Evolutionary conservation across 164 flowering plant genomes (phyloP).

Genomic region (Dillenia suffruticosa): DNA sequence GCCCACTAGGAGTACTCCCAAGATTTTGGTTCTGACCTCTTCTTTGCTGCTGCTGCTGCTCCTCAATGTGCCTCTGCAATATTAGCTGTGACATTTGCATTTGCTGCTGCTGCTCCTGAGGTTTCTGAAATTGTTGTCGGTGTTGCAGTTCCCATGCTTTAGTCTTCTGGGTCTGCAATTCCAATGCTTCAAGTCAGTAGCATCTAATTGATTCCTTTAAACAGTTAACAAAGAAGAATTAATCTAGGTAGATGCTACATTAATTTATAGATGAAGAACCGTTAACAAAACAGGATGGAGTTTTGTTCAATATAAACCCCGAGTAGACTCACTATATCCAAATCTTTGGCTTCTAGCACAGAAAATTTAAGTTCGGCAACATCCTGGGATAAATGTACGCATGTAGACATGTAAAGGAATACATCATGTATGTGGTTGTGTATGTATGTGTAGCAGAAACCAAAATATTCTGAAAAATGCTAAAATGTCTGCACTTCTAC

Average conservation of each 20-base stretch:
- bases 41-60: conserved; percentile 25
- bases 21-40: conserved; percentile 24
- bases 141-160: conserved; percentile 55
- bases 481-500: no score
- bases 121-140: conserved; percentile 29
- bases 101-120: conserved; percentile 30
- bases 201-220: background rate
- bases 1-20: conserved; percentile 18
- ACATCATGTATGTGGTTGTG: no score
- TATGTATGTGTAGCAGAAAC: no score
- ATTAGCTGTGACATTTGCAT: no score
- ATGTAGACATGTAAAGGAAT: no score
- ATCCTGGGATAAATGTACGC: no score
- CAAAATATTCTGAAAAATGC: no score
- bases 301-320: no score
- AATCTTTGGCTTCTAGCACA: no score
- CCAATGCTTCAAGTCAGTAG: background rate
- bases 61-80: conserved; percentile 7
- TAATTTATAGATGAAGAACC: background rate
- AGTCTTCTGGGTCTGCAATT: conserved; percentile 45
- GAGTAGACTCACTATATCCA: no score
- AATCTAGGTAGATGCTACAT: background rate
- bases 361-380: no score
- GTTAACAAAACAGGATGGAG: background rate
- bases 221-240: background rate